phyloP scores from a whole-genome alignment of 192 early-diverging fungal species.

The Mortierella alpina region DNA sequence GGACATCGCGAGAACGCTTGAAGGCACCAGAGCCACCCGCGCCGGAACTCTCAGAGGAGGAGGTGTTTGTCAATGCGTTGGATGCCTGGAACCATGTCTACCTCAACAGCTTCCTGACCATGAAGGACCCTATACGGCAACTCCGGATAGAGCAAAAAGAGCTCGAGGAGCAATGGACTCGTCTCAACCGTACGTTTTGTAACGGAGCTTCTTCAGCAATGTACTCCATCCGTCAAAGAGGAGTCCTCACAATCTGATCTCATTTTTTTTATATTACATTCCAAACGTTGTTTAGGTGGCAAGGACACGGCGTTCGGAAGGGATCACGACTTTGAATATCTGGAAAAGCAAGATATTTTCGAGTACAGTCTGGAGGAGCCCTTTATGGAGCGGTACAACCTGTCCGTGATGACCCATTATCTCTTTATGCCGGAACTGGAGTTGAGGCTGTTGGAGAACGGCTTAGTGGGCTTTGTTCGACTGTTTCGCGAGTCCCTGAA shows the following conservation, averaged over 20 bases:
- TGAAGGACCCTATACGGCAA: constrained; percentile 22
- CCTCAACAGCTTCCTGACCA: constrained; percentile 13
- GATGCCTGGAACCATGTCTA: constrained; percentile 30
- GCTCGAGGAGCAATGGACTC: constrained; percentile 24
- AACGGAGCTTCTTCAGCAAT: not conserved
- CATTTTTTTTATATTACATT: not conserved
- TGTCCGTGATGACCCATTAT: constrained; percentile 11
- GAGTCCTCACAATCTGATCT: not conserved
- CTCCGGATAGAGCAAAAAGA: constrained; percentile 14
- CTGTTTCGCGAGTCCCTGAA: constrained; percentile 14
- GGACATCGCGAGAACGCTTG: too few relatives aligned
- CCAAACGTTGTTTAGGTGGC: constrained; percentile 5
- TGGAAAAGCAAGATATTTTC: constrained; percentile 24
- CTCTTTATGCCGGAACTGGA: constrained; percentile 19
- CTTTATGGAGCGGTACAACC: constrained; percentile 18
- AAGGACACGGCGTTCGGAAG: not conserved
- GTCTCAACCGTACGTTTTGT: constrained; percentile 5
- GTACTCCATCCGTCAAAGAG: not conserved
- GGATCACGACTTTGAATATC: constrained; percentile 1
- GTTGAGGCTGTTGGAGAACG: not conserved
- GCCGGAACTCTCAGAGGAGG: not conserved
- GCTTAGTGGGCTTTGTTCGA: constrained; percentile 3
- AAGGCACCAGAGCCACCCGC: too few relatives aligned
- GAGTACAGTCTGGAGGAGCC: constrained; percentile 14
- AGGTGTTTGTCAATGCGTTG: constrained; percentile 1